phyloP scores from a whole-genome alignment of 805 yeast species.

The Candida anglica region DNA sequence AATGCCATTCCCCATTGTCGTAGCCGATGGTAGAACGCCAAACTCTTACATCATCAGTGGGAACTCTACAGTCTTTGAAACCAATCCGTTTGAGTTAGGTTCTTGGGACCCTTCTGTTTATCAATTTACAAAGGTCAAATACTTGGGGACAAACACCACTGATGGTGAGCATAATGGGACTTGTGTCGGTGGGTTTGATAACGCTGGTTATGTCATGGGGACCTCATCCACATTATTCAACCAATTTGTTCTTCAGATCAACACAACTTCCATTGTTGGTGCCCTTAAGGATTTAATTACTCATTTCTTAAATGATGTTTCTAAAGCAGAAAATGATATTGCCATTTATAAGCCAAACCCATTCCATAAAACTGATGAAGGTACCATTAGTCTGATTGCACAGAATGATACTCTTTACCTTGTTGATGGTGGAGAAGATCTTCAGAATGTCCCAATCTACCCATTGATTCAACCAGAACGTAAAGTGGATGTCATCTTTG shows the following conservation, averaged over 20 bases:
- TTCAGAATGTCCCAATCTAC: conserved; percentile 37
- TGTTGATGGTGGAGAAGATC: conserved; percentile 43
- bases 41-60: conserved; percentile 49
- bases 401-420: conserved; percentile 26
- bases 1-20: conserved; percentile 38
- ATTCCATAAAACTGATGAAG: conserved; percentile 22
- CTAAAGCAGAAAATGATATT: conserved; percentile 27
- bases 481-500: conserved; percentile 37
- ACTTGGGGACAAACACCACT: conserved; percentile 23
- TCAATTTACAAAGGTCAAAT: conserved; percentile 25
- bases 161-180: conserved; percentile 14
- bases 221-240: conserved; percentile 37
- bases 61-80: conserved; percentile 60
- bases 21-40: conserved; percentile 61
- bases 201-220: conserved; percentile 38
- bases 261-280: conserved; percentile 16
- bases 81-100: conserved; percentile 37
- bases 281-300: conserved; percentile 20
- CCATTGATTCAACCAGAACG: conserved; percentile 37
- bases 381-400: conserved; percentile 13
- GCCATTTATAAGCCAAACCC: conserved; percentile 41
- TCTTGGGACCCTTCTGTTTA: conserved; percentile 38
- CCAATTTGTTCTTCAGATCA: conserved; percentile 23
- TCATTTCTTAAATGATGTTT: conserved; percentile 19
- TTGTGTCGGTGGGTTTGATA: conserved; percentile 30